Evolutionary conservation across 345 rosid genomes (phyloP).

Genomic region (Arabidopsis thaliana): TAIR10.1 NC_003076.8:4256001-4256500

Average conservation of each 20-base stretch:
- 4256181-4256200: slow-evolving; percentile 70
- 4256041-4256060: slow-evolving; percentile 91
- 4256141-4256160: slow-evolving; percentile 28
- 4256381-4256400: slow-evolving; percentile 65
- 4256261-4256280: slow-evolving; percentile 97
- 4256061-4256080: slow-evolving; percentile 13
- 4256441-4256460: slow-evolving; percentile 87
- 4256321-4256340: slow-evolving; percentile 77
- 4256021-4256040: slow-evolving; percentile 66
- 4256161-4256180: slow-evolving; percentile 86
- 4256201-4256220: slow-evolving; percentile 72
- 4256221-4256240: slow-evolving; percentile 82
- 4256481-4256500: slow-evolving; percentile 68
- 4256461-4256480: slow-evolving; percentile 66
- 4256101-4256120: slow-evolving; percentile 1
- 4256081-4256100: background rate
- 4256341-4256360: slow-evolving; percentile 60
- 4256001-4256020: slow-evolving; percentile 67
- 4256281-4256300: slow-evolving; percentile 92
- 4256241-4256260: slow-evolving; percentile 76
- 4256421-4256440: slow-evolving; percentile 78
- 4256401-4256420: slow-evolving; percentile 58
- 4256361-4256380: slow-evolving; percentile 68
- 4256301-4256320: slow-evolving; percentile 97
- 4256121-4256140: slow-evolving; percentile 7